These are phyloP conservation scores for Talaromyces sp. DNA, from an alignment of 2,329 filamentous ascomycete species.

Conservation along the genomic window DNA sequence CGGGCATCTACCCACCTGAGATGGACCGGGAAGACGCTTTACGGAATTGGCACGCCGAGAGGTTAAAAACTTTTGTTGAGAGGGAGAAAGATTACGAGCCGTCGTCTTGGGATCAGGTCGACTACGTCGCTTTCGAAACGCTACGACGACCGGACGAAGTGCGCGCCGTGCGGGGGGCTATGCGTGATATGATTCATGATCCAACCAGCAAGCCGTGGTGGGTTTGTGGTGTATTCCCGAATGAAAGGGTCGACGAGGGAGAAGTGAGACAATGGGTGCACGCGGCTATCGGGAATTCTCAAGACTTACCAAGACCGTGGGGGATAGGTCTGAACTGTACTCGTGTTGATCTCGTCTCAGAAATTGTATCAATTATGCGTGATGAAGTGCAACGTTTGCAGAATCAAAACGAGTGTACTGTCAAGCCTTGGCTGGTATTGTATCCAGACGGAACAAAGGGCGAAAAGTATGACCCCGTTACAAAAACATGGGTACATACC, in stretches of 20 bases:
- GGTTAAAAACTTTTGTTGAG: constrained; percentile 49
- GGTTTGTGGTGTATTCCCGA: constrained; percentile 60
- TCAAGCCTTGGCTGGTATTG: constrained; percentile 46
- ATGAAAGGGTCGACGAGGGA: constrained; percentile 54
- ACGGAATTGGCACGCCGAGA: constrained; percentile 53
- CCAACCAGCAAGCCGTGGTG: constrained; percentile 45
- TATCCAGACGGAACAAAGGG: constrained; percentile 67
- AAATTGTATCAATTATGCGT: constrained; percentile 25
- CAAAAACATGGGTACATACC: constrained; percentile 52
- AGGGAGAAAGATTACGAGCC: constrained; percentile 35
- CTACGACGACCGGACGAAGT: constrained; percentile 60
- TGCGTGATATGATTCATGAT: constrained; percentile 21
- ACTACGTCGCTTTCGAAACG: constrained; percentile 61
- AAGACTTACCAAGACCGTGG: constrained; percentile 44
- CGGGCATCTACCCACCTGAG: constrained; percentile 52
- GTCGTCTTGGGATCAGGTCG: constrained; percentile 36
- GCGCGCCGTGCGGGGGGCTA: constrained; percentile 36
- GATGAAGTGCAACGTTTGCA: constrained; percentile 38
- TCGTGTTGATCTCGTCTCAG: constrained; percentile 30
- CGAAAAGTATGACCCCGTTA: constrained; percentile 61
- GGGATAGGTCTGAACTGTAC: constrained; percentile 65
- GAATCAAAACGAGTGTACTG: constrained; percentile 16
- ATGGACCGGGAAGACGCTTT: constrained; percentile 45
- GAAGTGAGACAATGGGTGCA: constrained; percentile 40
- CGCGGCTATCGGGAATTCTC: constrained; percentile 29